Evolutionary conservation across 257 asterid species (phyloP).

Genomic region (Agastache rugosa): DNA sequence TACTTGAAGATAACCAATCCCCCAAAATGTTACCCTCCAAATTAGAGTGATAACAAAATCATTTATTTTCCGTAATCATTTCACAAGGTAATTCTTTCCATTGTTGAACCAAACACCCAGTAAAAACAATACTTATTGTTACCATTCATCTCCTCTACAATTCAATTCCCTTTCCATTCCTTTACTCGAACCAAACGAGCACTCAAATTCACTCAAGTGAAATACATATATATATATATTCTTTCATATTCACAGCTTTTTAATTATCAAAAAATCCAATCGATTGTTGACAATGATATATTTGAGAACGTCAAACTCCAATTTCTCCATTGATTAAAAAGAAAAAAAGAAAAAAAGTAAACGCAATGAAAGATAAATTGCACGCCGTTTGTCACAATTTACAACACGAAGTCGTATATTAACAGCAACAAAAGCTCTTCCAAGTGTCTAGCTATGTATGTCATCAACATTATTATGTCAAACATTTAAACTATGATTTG

Average conservation of each 20-base stretch:
- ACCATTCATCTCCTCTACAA: too few relatives aligned
- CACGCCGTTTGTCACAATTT: constrained; percentile 30
- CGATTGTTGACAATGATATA: not conserved
- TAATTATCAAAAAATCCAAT: not conserved
- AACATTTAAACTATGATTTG: constrained; percentile 8
- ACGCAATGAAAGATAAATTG: constrained; percentile 7
- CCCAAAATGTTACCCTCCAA: too few relatives aligned
- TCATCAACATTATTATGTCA: constrained; percentile 37
- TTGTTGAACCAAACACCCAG: too few relatives aligned
- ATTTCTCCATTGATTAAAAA: not conserved
- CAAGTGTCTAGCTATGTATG: constrained; percentile 26
- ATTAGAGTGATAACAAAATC: too few relatives aligned
- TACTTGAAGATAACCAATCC: too few relatives aligned
- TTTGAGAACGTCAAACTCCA: constrained; percentile 1
- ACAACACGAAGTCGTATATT: constrained; percentile 19
- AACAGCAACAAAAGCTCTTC: constrained; percentile 17
- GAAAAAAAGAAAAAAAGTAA: constrained; percentile 17
- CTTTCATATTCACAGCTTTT: not conserved
- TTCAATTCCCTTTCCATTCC: too few relatives aligned
- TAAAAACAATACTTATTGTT: too few relatives aligned
- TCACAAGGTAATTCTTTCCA: too few relatives aligned
- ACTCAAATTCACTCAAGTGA: not conserved
- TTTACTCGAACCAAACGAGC: too few relatives aligned
- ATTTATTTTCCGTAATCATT: too few relatives aligned
- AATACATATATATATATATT: too few relatives aligned